These are phyloP conservation scores for Scheffersomyces spartinae DNA, from an alignment of 805 yeast species.

Conservation along the genomic window DNA sequence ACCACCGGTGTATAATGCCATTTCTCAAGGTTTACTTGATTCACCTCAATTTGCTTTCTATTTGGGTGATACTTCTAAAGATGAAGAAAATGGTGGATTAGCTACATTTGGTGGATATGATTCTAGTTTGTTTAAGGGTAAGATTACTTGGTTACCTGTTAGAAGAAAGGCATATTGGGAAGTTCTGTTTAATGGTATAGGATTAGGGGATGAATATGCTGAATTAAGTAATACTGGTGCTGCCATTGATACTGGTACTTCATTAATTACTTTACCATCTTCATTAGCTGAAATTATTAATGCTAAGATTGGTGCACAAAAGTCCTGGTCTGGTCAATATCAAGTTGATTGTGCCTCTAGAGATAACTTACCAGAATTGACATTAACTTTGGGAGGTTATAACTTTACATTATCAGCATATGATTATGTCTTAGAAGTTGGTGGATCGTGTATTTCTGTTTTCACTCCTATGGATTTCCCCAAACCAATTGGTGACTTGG, in stretches of 20 bases:
- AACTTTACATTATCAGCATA: slow-evolving; percentile 83
- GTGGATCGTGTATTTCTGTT: slow-evolving; percentile 93
- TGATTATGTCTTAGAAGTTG: slow-evolving; percentile 89
- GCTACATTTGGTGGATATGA: slow-evolving; percentile 96
- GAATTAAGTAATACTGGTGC: slow-evolving; percentile 79
- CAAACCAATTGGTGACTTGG: slow-evolving; percentile 91
- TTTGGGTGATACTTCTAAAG: slow-evolving; percentile 66
- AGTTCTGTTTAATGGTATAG: slow-evolving; percentile 83
- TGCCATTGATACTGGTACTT: slow-evolving; percentile 97
- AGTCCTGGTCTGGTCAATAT: slow-evolving; percentile 97
- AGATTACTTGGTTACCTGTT: slow-evolving; percentile 91
- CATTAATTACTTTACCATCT: slow-evolving; percentile 88
- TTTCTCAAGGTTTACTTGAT: slow-evolving; percentile 71
- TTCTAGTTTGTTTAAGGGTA: slow-evolving; percentile 61
- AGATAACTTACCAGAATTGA: slow-evolving; percentile 79
- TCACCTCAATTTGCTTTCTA: slow-evolving; percentile 80
- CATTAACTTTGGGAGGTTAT: slow-evolving; percentile 80
- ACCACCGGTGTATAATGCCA: slow-evolving; percentile 90
- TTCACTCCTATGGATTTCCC: slow-evolving; percentile 98
- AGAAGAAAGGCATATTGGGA: slow-evolving; percentile 99
- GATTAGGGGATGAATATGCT: slow-evolving; percentile 88
- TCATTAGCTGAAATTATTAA: slow-evolving; percentile 92
- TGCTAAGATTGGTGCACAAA: slow-evolving; percentile 92
- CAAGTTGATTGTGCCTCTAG: slow-evolving; percentile 81
- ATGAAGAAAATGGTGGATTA: slow-evolving; percentile 69